phyloP scores from a whole-genome alignment of 306 rosid genomes.

The Morella rubra region DNA sequence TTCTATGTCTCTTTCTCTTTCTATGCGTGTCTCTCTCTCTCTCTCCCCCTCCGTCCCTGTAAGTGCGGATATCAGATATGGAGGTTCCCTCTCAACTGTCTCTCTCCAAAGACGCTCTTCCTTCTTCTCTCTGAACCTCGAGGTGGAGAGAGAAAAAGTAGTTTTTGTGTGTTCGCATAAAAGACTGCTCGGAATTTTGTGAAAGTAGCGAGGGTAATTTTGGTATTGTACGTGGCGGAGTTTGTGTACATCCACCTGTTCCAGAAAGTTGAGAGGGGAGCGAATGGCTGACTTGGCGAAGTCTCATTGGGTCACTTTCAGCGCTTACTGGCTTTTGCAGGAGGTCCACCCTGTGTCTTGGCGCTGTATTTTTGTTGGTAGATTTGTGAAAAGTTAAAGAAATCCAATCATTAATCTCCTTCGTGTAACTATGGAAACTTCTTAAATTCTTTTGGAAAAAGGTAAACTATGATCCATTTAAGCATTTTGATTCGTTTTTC shows the following conservation, averaged over 20 bases:
- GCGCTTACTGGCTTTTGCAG: background rate
- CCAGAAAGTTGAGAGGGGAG: background rate
- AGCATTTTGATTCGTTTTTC: too few relatives aligned
- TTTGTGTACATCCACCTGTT: background rate
- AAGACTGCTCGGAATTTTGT: constrained; percentile 25
- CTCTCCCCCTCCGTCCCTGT: constrained; percentile 14
- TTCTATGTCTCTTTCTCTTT: background rate
- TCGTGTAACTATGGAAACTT: too few relatives aligned
- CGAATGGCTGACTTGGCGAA: background rate
- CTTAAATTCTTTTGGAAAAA: too few relatives aligned
- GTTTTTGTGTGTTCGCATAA: constrained; percentile 9
- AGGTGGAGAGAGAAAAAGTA: constrained; percentile 21
- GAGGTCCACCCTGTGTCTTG: background rate
- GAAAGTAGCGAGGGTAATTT: constrained; percentile 28
- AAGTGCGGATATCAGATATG: background rate
- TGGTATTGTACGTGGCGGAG: background rate
- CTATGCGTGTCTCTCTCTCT: background rate
- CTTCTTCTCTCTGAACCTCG: constrained; percentile 26
- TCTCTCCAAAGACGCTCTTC: constrained; percentile 19
- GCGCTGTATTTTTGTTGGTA: background rate
- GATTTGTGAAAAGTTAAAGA: background rate
- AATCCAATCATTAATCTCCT: too few relatives aligned
- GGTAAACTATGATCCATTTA: too few relatives aligned
- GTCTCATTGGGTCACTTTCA: background rate
- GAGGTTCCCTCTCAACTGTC: background rate